These are phyloP conservation scores for Termitomyces titanicus DNA, from an alignment of 768 basidiomycete species.

Conservation along the genomic window DNA sequence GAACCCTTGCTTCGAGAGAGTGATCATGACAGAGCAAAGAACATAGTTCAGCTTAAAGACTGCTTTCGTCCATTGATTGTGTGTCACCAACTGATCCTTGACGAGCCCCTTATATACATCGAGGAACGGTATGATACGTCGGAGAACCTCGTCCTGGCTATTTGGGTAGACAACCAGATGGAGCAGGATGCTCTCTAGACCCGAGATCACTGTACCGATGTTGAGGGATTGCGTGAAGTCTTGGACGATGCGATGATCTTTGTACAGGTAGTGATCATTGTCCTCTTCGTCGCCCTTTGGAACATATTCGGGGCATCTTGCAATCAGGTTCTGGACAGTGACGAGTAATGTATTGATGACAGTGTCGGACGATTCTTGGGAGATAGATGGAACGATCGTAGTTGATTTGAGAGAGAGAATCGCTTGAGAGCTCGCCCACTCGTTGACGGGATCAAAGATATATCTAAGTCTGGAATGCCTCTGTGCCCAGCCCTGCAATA, in stretches of 20 bases:
- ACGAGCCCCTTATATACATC: constrained; percentile 56
- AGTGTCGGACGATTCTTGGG: constrained; percentile 25
- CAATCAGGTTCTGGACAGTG: constrained; percentile 57
- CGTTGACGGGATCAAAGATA: constrained; percentile 27
- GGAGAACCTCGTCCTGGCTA: constrained; percentile 30
- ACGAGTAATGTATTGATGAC: constrained; percentile 66
- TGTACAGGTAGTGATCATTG: constrained; percentile 50
- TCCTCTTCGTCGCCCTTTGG: constrained; percentile 23
- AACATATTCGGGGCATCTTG: constrained; percentile 27
- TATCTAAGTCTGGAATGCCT: constrained; percentile 25
- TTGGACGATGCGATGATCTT: constrained; percentile 40
- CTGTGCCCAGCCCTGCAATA: constrained; percentile 24
- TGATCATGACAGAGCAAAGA: constrained; percentile 67
- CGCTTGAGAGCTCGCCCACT: constrained; percentile 28
- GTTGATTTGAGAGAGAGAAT: constrained; percentile 9
- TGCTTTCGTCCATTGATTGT: constrained; percentile 66
- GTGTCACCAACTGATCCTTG: constrained; percentile 50
- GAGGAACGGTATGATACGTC: constrained; percentile 72
- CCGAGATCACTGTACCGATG: constrained; percentile 37
- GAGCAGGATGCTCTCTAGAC: constrained; percentile 35
- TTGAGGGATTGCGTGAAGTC: constrained; percentile 47
- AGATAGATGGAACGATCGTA: constrained; percentile 6
- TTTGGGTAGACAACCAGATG: constrained; percentile 33
- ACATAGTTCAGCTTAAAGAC: constrained; percentile 84
- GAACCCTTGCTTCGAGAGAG: constrained; percentile 83